phyloP scores from a whole-genome alignment of 495 filamentous ascomycete species.

The Penicillium salamii region DNA sequence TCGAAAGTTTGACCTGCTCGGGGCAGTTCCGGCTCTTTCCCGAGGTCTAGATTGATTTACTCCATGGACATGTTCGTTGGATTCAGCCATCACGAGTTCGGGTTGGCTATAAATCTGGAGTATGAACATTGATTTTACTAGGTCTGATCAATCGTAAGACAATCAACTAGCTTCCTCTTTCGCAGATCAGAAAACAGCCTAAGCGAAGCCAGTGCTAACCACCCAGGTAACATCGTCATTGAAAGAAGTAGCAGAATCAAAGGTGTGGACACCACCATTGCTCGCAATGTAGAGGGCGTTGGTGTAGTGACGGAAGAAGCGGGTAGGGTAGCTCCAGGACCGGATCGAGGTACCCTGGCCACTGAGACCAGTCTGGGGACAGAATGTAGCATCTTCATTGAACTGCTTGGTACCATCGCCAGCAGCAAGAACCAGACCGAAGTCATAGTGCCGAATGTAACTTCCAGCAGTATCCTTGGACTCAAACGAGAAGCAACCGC shows the following conservation, averaged over 20 bases:
- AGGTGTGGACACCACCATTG: slow-evolving; percentile 50
- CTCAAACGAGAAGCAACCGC: slow-evolving; percentile 56
- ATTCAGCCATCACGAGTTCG: too few species aligned
- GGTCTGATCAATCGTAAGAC: too few species aligned
- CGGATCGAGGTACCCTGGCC: slow-evolving; percentile 47
- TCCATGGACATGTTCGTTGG: too few species aligned
- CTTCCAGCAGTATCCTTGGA: slow-evolving; percentile 52
- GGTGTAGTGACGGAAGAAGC: slow-evolving; percentile 51
- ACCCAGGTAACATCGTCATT: slow-evolving; percentile 52
- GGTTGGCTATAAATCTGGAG: too few species aligned
- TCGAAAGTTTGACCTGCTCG: too few species aligned
- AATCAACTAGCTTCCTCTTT: too few species aligned
- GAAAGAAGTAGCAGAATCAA: slow-evolving; percentile 45
- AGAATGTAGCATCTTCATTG: slow-evolving; percentile 56
- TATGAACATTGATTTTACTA: too few species aligned
- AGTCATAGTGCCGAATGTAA: slow-evolving; percentile 52
- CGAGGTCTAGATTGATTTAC: too few species aligned
- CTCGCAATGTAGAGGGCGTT: slow-evolving; percentile 46
- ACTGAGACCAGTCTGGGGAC: slow-evolving; percentile 43
- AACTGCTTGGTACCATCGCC: slow-evolving; percentile 52
- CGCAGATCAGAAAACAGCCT: too few species aligned
- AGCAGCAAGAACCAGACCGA: slow-evolving; percentile 42
- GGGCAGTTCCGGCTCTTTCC: too few species aligned
- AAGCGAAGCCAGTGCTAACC: slow-evolving; percentile 44
- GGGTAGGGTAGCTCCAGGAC: slow-evolving; percentile 55